These are phyloP conservation scores for Gynandropsis gynandra DNA, from an alignment of 345 rosid genomes.

Conservation along the genomic window DNA sequence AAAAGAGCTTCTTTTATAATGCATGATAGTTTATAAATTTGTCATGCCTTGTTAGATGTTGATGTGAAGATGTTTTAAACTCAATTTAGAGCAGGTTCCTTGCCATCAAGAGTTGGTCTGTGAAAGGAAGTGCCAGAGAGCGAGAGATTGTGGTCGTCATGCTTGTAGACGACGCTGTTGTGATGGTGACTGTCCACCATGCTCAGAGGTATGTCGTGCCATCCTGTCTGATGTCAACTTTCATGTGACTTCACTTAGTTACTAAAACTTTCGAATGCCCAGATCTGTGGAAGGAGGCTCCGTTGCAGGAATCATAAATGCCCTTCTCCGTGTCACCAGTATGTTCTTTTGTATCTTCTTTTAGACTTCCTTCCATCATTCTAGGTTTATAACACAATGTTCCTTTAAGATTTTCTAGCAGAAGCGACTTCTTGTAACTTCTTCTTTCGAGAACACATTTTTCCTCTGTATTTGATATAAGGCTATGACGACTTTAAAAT, in stretches of 20 bases:
- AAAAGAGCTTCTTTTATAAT: conserved; percentile 10
- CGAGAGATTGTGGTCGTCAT: conserved; percentile 86
- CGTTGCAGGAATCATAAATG: conserved; percentile 89
- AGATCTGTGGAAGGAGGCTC: conserved; percentile 76
- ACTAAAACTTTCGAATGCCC: conserved; percentile 19
- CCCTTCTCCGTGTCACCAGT: conserved; percentile 87
- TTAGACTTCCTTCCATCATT: conserved; percentile 17
- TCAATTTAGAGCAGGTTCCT: conserved; percentile 54
- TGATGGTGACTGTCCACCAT: conserved; percentile 87
- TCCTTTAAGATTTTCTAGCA: background rate
- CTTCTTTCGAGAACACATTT: no score
- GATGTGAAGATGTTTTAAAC: conserved; percentile 18
- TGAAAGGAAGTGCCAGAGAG: conserved; percentile 73
- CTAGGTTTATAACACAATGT: no score
- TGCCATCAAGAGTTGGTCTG: conserved; percentile 91
- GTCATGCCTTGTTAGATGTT: conserved; percentile 6
- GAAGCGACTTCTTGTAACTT: background rate
- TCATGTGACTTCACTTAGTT: conserved; percentile 3
- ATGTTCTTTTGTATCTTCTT: conserved; percentile 23
- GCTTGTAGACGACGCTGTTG: conserved; percentile 91
- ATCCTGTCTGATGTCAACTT: conserved; percentile 8
- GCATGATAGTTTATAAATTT: background rate
- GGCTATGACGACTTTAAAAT: no score
- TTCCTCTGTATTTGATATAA: no score
- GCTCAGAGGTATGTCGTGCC: conserved; percentile 54